phyloP scores from a whole-genome alignment of 2,329 filamentous ascomycete species.

The Acrocalymma vagum region DNA sequence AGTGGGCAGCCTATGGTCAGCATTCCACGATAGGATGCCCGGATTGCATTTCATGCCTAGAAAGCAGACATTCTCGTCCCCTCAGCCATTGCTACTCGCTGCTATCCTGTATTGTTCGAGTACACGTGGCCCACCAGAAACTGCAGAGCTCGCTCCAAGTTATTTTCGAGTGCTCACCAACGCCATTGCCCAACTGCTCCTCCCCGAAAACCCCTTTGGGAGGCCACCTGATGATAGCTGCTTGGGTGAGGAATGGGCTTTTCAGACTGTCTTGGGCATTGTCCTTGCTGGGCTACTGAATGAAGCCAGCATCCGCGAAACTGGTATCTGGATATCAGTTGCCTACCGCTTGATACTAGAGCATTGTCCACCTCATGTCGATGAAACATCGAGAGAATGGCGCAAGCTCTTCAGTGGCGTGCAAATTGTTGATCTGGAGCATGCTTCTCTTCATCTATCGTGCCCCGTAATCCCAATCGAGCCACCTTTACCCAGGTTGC shows the following conservation, averaged over 20 bases:
- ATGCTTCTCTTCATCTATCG: slow-evolving; percentile 2
- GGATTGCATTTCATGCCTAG: slow-evolving; percentile 7
- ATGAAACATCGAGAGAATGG: slow-evolving; percentile 6
- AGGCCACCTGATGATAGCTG: background rate
- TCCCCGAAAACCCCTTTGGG: slow-evolving; percentile 2
- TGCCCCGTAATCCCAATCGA: slow-evolving; percentile 4
- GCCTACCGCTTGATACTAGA: slow-evolving; percentile 5
- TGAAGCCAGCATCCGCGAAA: slow-evolving; percentile 6
- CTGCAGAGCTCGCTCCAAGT: slow-evolving; percentile 1
- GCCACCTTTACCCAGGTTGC: slow-evolving; percentile 3
- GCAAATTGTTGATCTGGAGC: slow-evolving; percentile 4
- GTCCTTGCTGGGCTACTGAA: slow-evolving; percentile 3
- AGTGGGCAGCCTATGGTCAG: slow-evolving; percentile 1
- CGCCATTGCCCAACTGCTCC: slow-evolving; percentile 1
- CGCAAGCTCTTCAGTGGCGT: slow-evolving; percentile 4
- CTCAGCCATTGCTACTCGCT: slow-evolving; percentile 4
- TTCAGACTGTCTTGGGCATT: slow-evolving; percentile 5
- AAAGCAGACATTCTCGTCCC: slow-evolving; percentile 7
- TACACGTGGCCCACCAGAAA: slow-evolving; percentile 3
- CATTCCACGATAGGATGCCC: slow-evolving; percentile 6
- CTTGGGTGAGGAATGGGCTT: slow-evolving; percentile 4
- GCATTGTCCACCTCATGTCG: slow-evolving; percentile 3
- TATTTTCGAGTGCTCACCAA: slow-evolving; percentile 6
- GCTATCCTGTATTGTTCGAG: slow-evolving; percentile 8
- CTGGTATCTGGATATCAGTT: slow-evolving; percentile 5